phyloP scores from a whole-genome alignment of 2,329 filamentous ascomycete genomes.

The Ophiocordyceps australis region DNA sequence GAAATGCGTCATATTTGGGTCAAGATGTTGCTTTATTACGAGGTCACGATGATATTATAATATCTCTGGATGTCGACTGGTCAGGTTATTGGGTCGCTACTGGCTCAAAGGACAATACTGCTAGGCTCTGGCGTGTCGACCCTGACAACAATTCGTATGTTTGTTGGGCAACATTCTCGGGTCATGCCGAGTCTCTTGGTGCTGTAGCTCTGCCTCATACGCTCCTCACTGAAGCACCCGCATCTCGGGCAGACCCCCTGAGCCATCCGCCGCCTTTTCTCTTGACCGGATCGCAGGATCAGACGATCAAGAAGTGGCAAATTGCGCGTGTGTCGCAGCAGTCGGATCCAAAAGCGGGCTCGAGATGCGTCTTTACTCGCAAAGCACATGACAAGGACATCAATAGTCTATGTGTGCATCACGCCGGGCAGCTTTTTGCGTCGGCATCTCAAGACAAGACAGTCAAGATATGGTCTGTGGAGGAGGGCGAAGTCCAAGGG shows the following conservation, averaged over 20 bases:
- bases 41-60: constrained; percentile 90
- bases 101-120: constrained; percentile 91
- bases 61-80: constrained; percentile 88
- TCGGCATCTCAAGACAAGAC: constrained; percentile 94
- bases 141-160: constrained; percentile 52
- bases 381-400: constrained; percentile 99
- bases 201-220: constrained; percentile 69
- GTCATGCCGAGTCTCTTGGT: constrained; percentile 85
- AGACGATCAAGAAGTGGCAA: constrained; percentile 90
- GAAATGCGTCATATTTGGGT: constrained; percentile 50
- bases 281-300: constrained; percentile 85
- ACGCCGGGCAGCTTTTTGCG: constrained; percentile 63
- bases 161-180: constrained; percentile 71
- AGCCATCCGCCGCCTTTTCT: constrained; percentile 69
- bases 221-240: constrained; percentile 47
- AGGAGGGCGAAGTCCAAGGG: constrained; percentile 79
- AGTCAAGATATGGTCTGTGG: constrained; percentile 88
- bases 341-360: constrained; percentile 27
- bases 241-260: constrained; percentile 55
- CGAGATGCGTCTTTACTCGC: constrained; percentile 63
- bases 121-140: constrained; percentile 78
- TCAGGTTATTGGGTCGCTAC: constrained; percentile 94
- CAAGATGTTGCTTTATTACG: constrained; percentile 74
- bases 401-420: constrained; percentile 76
- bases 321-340: constrained; percentile 38